A percentile compares a stretch with the other conserved stretches of the same genome.
These are phyloP conservation scores for Aspergillus cristatus DNA, from an alignment of 495 filamentous ascomycete species.

Conservation along the genomic window DNA sequence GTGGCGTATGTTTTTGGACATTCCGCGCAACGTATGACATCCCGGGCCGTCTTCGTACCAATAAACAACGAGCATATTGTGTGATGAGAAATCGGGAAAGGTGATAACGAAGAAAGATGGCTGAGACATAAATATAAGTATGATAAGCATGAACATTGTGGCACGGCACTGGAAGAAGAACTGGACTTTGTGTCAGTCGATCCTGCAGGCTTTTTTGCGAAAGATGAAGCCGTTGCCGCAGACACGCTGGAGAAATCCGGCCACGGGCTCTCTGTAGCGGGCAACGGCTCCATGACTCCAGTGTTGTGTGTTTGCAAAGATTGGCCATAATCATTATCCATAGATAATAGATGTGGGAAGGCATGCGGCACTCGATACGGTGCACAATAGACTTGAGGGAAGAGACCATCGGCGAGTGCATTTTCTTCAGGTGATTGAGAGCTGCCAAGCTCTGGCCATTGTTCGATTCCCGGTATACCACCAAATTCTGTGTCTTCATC, in stretches of 20 bases:
- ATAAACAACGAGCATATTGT: constrained; percentile 49
- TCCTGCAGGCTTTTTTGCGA: constrained; percentile 14
- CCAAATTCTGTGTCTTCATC: constrained; percentile 21
- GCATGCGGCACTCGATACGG: constrained; percentile 9
- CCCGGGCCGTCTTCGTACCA: constrained; percentile 45
- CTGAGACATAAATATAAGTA: constrained; percentile 39
- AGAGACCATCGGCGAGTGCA: constrained; percentile 15
- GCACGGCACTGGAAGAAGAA: constrained; percentile 9
- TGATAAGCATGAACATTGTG: constrained; percentile 35
- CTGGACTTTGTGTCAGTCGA: constrained; percentile 17
- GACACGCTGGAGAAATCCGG: constrained; percentile 36
- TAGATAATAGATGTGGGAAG: constrained; percentile 12
- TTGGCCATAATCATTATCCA: constrained; percentile 21
- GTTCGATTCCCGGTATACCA: constrained; percentile 6
- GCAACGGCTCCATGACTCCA: constrained; percentile 18
- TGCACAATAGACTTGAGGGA: constrained; percentile 19
- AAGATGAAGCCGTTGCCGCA: constrained; percentile 25
- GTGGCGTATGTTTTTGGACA: constrained; percentile 44
- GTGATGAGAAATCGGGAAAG: constrained; percentile 34
- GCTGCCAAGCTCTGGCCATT: constrained; percentile 18
- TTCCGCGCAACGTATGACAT: constrained; percentile 48
- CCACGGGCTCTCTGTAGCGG: constrained; percentile 29
- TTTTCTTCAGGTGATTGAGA: constrained; percentile 9
- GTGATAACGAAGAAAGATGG: constrained; percentile 32
- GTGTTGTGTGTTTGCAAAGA: constrained; percentile 18